These are phyloP conservation scores for Nakazawaea pomicola DNA, from an alignment of 805 yeast species.

Conservation along the genomic window DNA sequence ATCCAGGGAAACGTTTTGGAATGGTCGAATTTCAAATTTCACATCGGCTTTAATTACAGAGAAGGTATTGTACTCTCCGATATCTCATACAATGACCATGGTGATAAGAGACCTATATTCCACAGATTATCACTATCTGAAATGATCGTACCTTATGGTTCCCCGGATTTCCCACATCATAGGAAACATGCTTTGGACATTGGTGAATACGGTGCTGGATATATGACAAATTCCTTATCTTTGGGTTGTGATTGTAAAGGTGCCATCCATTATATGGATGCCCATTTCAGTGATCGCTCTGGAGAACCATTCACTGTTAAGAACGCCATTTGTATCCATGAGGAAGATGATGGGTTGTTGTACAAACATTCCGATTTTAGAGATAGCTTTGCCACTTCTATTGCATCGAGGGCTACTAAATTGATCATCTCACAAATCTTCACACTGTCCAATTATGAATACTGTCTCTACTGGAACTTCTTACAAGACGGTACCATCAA, in stretches of 20 bases:
- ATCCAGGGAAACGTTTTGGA: constrained; percentile 53
- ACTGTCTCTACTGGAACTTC: constrained; percentile 66
- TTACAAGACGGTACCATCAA: constrained; percentile 70
- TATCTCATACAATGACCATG: constrained; percentile 59
- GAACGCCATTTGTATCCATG: constrained; percentile 67
- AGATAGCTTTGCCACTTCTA: constrained; percentile 58
- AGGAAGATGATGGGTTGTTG: constrained; percentile 65
- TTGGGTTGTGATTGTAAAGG: constrained; percentile 73
- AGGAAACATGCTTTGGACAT: constrained; percentile 71
- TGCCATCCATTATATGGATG: constrained; percentile 64
- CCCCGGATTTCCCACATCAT: constrained; percentile 62
- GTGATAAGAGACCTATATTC: constrained; percentile 54
- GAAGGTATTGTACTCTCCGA: constrained; percentile 67
- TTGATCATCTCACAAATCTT: constrained; percentile 62
- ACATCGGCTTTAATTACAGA: constrained; percentile 67
- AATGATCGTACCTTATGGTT: constrained; percentile 71
- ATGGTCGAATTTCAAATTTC: constrained; percentile 65
- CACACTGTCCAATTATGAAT: constrained; percentile 72
- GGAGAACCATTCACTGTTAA: constrained; percentile 57
- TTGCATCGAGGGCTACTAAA: constrained; percentile 58
- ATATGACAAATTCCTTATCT: constrained; percentile 60
- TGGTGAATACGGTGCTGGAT: constrained; percentile 73
- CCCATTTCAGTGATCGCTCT: constrained; percentile 47
- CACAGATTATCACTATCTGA: constrained; percentile 62
- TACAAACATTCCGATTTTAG: constrained; percentile 70